Percentiles rank a stretch among this genome's conserved stretches.
Conservation (phyloP, 371 early-diverging fungal genomes). For the Cokeromyces recurvatus region DNA sequence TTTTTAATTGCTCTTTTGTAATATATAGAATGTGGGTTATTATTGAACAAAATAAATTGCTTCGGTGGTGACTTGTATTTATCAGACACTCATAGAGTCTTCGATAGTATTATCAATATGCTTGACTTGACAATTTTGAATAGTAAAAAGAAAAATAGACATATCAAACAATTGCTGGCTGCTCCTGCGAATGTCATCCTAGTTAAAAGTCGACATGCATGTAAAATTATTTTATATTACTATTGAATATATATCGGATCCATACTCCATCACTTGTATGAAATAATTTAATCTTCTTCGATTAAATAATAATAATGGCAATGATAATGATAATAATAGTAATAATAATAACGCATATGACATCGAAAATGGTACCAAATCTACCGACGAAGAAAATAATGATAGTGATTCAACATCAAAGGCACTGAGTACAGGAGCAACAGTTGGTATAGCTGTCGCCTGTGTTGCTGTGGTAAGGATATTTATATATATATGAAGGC, state of each 20-base stretch:
- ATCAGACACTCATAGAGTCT: no score
- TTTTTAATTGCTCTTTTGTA: no score
- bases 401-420: no score
- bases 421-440: not conserved
- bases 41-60: no score
- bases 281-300: no score
- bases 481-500: no score
- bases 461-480: conserved; percentile 1
- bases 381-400: not conserved
- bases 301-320: not conserved
- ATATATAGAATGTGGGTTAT: no score
- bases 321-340: no score
- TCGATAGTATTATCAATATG: no score
- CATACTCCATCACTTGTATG: not conserved
- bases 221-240: not conserved
- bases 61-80: no score
- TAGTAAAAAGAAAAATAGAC: not conserved
- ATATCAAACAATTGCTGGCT: not conserved
- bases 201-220: not conserved
- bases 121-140: not conserved
- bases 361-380: no score
- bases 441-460: conserved; percentile 1
- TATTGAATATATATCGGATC: not conserved
- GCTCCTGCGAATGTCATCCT: not conserved
- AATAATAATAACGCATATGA: no score